Evolutionary conservation across 1,284 basidiomycete species (phyloP).

Genomic region (Leccinum cinnamomeum): DNA sequence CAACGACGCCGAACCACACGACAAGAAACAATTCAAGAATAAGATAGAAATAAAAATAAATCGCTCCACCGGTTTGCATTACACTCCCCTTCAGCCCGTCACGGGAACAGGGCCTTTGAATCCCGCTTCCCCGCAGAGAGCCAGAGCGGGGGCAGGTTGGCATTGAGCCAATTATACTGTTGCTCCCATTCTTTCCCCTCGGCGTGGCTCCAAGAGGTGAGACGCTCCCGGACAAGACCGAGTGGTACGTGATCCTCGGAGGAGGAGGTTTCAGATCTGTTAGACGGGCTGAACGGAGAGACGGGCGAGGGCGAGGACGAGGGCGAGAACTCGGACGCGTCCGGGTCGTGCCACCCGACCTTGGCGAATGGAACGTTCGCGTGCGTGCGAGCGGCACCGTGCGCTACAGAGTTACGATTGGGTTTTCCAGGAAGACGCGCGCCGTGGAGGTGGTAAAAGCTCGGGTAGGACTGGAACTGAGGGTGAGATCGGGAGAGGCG

Average conservation of each 20-base stretch:
- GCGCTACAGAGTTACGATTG: neutral
- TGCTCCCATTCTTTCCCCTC: neutral
- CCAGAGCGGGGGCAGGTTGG: neutral
- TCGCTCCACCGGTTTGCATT: neutral
- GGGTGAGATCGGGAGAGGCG: neutral
- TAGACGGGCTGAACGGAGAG: conserved; percentile 22
- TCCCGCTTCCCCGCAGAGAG: neutral
- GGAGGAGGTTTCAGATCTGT: conserved; percentile 7
- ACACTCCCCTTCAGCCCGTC: neutral
- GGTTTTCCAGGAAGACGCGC: conserved; percentile 22
- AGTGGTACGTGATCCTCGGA: conserved; percentile 26
- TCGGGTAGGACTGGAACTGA: conserved; percentile 22
- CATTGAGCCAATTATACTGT: neutral
- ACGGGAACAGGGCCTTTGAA: neutral
- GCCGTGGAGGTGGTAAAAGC: conserved; percentile 21
- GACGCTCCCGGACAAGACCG: neutral
- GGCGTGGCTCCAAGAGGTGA: neutral
- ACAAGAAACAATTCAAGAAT: neutral
- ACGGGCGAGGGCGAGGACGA: conserved; percentile 16
- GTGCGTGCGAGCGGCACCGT: conserved; percentile 6
- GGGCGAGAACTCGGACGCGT: conserved; percentile 8
- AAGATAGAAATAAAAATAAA: neutral
- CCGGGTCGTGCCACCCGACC: conserved; percentile 16
- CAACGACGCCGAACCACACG: neutral
- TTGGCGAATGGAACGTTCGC: neutral